Base-by-base conservation (phyloP, 495 filamentous ascomycete species). In the Talaromyces wortmannii region DNA sequence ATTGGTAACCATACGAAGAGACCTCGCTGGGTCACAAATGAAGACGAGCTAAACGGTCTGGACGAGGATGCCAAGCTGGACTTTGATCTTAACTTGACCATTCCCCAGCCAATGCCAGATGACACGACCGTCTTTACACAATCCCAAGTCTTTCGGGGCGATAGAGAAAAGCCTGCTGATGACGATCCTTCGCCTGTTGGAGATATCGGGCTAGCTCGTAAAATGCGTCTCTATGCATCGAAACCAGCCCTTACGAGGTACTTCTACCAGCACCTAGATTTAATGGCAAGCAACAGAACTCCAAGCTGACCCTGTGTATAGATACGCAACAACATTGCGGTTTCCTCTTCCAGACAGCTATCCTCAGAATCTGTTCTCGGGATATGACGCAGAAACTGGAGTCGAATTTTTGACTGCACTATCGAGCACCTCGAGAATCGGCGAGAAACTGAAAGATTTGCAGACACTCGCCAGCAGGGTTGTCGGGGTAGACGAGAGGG, bases 271-370 rank as follows among this genome's bases (percentile, higher is more conserved):
- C 23, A 23, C 23, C 2, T 23, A 23, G 23, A 23, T 23, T 23
- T 23, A 23, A 23, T 23, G 23, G 23, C 23, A 23, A 23, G 23
- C 23, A 23, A 23, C 23, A 23, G 23, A 23, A 23, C 23, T 23
- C 23, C 23, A 23, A 23, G 23, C 23, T 23, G 23, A 23, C 23
- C 23, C 47, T 36, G 7, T 5, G 45, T n/a, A 49, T 61, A 87
- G 83, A 53, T 83, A 81, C 56, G 68, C 74, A 48, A 83, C 83
- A 16, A 55, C 73, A 4, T 76, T 95, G 15, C 70, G 75, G 6
- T 91, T 90, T 65, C 91, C 94, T 4, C 65, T 91, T 11, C 78
- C 95, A 31, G 83, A 92, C 65, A 95, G 89, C 68, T 96, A 89
- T 60, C 74, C 94, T 80, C 40, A 71, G 56, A 32, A 88, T 87